phyloP scores from a whole-genome alignment of 495 filamentous ascomycete species.

The Penicillium subrubescens region DNA sequence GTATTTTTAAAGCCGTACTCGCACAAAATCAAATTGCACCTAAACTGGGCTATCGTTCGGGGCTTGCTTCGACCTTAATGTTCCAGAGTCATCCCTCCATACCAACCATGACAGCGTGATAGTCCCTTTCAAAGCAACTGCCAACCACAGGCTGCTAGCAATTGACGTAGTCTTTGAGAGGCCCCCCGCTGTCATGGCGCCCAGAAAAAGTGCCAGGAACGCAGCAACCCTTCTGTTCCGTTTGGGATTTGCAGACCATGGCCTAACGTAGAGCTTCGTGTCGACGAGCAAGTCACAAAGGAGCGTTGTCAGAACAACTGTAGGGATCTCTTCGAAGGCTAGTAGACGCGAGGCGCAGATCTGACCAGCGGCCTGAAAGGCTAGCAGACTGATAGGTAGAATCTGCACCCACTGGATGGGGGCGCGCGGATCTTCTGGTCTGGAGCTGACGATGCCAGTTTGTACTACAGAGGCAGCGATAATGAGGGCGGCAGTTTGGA shows the following conservation, averaged over 20 bases:
- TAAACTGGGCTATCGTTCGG: not conserved
- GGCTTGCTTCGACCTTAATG: not conserved
- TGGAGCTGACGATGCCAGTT: slow-evolving; percentile 36
- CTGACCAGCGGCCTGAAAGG: slow-evolving; percentile 71
- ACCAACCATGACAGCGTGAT: slow-evolving; percentile 38
- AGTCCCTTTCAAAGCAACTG: slow-evolving; percentile 35
- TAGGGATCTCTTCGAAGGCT: slow-evolving; percentile 68
- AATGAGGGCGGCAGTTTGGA: slow-evolving; percentile 56
- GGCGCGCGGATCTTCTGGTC: slow-evolving; percentile 37
- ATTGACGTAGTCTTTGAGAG: slow-evolving; percentile 33
- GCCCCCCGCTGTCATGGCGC: slow-evolving; percentile 43
- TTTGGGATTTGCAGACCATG: slow-evolving; percentile 32
- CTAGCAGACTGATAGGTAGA: slow-evolving; percentile 57
- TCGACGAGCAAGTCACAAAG: slow-evolving; percentile 60
- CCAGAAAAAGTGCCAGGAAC: slow-evolving; percentile 39
- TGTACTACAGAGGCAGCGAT: slow-evolving; percentile 57
- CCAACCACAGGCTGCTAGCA: slow-evolving; percentile 42
- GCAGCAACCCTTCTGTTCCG: slow-evolving; percentile 37
- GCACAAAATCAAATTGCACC: no score
- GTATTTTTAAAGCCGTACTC: no score
- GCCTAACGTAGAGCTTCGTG: slow-evolving; percentile 25
- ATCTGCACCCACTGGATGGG: slow-evolving; percentile 42
- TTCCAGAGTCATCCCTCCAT: slow-evolving; percentile 22
- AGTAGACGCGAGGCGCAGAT: slow-evolving; percentile 62
- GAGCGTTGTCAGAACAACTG: slow-evolving; percentile 67